A percentile compares a stretch with the other conserved stretches of the same genome.
Conservation (phyloP, 495 filamentous ascomycete species). For the Aspergillus taichungensis region DNA sequence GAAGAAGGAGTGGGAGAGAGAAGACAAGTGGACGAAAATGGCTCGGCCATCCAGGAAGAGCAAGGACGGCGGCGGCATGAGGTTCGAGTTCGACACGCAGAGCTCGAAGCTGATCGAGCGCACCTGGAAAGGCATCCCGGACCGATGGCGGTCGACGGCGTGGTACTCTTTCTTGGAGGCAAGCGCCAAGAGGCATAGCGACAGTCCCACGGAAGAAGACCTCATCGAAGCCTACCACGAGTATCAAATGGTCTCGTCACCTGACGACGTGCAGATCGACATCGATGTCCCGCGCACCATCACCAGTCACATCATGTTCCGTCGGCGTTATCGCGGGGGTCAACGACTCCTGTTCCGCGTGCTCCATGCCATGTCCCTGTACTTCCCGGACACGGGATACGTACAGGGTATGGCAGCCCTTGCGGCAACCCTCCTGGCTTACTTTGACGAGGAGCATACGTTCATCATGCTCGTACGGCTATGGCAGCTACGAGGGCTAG, state of each 20-base stretch:
- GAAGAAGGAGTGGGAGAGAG: conserved; percentile 71
- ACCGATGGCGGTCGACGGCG: conserved; percentile 86
- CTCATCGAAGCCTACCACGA: conserved; percentile 62
- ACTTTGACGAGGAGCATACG: conserved; percentile 88
- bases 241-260: conserved; percentile 60
- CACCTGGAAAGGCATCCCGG: conserved; percentile 97
- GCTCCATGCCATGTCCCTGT: conserved; percentile 81
- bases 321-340: conserved; percentile 78
- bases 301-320: conserved; percentile 95
- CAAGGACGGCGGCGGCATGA: conserved; percentile 67
- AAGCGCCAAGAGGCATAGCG: conserved; percentile 59
- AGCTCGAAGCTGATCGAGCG: conserved; percentile 82
- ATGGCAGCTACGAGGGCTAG: conserved; percentile 82
- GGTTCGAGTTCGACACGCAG: conserved; percentile 79
- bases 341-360: conserved; percentile 91
- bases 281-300: conserved; percentile 95
- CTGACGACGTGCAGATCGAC: conserved; percentile 96
- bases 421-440: conserved; percentile 87
- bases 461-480: conserved; percentile 94
- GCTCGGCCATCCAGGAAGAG: conserved; percentile 54
- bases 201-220: conserved; percentile 56
- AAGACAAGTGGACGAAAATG: conserved; percentile 98
- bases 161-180: conserved; percentile 91
- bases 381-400: conserved; percentile 87
- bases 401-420: conserved; percentile 97